Percentiles rank a stretch among this genome's conserved stretches.
Conservation (phyloP, 805 yeast genomes). For the Debaryomyces tyrocola region DNA sequence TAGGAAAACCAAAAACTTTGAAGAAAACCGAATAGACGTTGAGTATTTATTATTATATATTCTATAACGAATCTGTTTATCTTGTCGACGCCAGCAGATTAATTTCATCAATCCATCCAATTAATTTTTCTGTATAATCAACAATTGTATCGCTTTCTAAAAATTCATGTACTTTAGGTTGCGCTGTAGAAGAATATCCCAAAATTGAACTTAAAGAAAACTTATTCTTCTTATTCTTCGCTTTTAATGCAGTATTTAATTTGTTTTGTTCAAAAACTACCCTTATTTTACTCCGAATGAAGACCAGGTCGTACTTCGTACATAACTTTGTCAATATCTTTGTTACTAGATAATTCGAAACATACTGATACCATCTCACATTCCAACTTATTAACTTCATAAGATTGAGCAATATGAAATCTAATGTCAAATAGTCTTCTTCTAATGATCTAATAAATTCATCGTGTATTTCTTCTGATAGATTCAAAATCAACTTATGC, state of each 20-base stretch:
- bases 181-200: conserved; percentile 6
- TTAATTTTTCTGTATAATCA: conserved; percentile 27
- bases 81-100: conserved; percentile 2
- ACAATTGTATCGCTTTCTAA: conserved; percentile 31
- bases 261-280: conserved; percentile 37
- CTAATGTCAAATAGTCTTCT: conserved; percentile 30
- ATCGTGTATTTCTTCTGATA: conserved; percentile 17
- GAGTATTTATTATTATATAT: background rate
- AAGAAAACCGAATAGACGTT: conserved; percentile 10
- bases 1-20: conserved; percentile 34
- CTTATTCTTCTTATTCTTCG: conserved; percentile 10
- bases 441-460: conserved; percentile 24
- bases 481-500: conserved; percentile 33
- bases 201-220: conserved; percentile 8
- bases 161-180: conserved; percentile 18
- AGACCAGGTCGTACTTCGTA: conserved; percentile 40
- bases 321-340: conserved; percentile 46
- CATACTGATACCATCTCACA: conserved; percentile 61
- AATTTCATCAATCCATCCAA: conserved; percentile 29
- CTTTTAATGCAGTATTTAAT: conserved; percentile 6
- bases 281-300: conserved; percentile 38
- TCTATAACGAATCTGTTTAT: conserved; percentile 1
- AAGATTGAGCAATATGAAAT: conserved; percentile 34
- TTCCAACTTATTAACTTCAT: conserved; percentile 60
- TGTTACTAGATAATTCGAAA: conserved; percentile 42